These are phyloP conservation scores for Eimeria acervulina DNA, from an alignment of 169 alveolate genomes.

Conservation along the genomic window DNA sequence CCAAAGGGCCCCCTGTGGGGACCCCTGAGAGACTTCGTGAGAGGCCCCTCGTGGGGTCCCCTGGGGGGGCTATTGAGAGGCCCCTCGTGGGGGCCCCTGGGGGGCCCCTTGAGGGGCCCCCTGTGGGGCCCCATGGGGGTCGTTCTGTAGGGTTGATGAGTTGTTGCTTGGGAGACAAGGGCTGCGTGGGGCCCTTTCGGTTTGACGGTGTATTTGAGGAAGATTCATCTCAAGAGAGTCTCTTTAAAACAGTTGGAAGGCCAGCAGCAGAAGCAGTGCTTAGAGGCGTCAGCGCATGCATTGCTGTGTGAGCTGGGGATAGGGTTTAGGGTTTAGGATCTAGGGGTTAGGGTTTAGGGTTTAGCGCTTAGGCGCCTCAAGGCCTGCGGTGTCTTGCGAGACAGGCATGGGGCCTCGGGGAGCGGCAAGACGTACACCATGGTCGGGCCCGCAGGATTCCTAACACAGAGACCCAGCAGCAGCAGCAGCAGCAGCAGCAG, in stretches of 20 bases:
- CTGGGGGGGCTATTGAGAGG: background rate
- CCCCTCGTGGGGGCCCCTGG: no score
- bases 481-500: conserved; percentile 2
- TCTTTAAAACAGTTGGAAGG: background rate
- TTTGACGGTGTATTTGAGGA: conserved; percentile 8
- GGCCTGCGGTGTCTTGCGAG: background rate
- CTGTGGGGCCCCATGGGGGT: background rate
- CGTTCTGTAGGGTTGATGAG: no score
- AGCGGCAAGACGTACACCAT: conserved; percentile 67
- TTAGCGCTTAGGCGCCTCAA: background rate
- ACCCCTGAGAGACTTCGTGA: background rate
- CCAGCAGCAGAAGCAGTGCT: conserved; percentile 67
- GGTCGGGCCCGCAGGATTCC: conserved; percentile 26
- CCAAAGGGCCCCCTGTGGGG: background rate
- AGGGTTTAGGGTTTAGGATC: conserved; percentile 37
- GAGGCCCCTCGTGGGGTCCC: background rate
- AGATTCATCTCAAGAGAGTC: background rate
- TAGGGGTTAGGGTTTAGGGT: conserved; percentile 26
- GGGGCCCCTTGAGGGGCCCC: background rate
- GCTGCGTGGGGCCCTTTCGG: conserved; percentile 23
- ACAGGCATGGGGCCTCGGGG: conserved; percentile 54
- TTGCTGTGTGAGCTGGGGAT: conserved; percentile 40
- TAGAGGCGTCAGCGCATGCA: conserved; percentile 14
- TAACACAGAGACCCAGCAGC: background rate
- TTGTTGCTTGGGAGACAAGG: background rate